phyloP scores from a whole-genome alignment of 441 rosid species.

The Erodium trifolium region DNA sequence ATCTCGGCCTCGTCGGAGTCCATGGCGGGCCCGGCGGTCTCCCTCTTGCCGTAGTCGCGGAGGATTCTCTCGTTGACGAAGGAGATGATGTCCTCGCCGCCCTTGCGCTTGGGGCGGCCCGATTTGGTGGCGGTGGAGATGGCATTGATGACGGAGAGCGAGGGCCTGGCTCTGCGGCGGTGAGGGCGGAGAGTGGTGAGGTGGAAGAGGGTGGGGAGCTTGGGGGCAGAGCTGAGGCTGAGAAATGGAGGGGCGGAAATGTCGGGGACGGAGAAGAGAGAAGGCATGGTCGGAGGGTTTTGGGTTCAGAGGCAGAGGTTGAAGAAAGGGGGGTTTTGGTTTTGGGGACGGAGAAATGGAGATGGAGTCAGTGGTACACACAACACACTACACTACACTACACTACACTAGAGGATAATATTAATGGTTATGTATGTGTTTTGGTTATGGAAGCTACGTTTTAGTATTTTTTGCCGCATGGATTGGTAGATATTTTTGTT shows the following conservation, averaged over 20 bases:
- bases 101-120: constrained; percentile 32
- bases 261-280: constrained; percentile 34
- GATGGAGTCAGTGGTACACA: background rate
- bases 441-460: no score
- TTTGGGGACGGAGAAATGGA: background rate
- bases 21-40: constrained; percentile 46
- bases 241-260: constrained; percentile 32
- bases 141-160: constrained; percentile 30
- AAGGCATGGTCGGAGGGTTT: constrained; percentile 33
- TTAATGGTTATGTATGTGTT: no score
- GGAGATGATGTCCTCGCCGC: constrained; percentile 52
- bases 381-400: no score
- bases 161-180: constrained; percentile 13
- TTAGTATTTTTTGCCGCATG: no score
- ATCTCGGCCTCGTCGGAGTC: constrained; percentile 77
- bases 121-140: constrained; percentile 1
- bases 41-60: constrained; percentile 57
- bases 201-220: constrained; percentile 29
- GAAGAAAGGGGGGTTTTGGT: background rate
- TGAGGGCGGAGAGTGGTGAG: constrained; percentile 19
- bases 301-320: background rate
- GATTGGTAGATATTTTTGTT: no score
- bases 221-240: constrained; percentile 35
- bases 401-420: no score
- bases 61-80: constrained; percentile 70